Evolutionary conservation across 495 filamentous ascomycete genomes (phyloP).

Genomic region (Penicillium ucsense): DNA sequence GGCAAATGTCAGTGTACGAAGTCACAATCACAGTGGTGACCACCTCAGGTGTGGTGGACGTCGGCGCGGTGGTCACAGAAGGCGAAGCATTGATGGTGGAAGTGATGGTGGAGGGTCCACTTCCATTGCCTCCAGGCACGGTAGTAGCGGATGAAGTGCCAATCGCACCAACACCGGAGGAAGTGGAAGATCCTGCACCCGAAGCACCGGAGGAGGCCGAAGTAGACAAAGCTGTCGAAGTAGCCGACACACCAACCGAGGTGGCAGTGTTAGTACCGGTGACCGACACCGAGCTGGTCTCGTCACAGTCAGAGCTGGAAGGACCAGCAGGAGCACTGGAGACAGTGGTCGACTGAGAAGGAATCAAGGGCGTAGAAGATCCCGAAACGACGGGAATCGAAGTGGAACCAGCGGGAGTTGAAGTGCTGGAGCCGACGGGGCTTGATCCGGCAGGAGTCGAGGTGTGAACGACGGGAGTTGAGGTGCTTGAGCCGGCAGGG

Average conservation of each 20-base stretch:
- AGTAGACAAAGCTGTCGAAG: background rate
- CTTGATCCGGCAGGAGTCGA: background rate
- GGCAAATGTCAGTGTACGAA: constrained; percentile 34
- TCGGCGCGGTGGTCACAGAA: constrained; percentile 30
- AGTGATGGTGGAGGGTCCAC: constrained; percentile 3
- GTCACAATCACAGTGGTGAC: constrained; percentile 33
- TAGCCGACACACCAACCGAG: background rate
- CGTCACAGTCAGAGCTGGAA: background rate
- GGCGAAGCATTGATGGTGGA: constrained; percentile 34
- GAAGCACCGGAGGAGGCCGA: background rate
- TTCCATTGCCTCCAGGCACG: constrained; percentile 3
- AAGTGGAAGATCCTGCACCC: background rate
- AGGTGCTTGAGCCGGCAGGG: too few relatives aligned
- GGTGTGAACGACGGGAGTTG: background rate
- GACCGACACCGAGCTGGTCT: background rate
- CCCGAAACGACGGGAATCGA: background rate
- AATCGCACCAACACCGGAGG: background rate
- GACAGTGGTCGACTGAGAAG: background rate
- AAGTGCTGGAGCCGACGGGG: background rate
- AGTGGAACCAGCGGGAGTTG: background rate
- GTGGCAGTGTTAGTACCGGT: background rate
- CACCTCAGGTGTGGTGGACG: constrained; percentile 13
- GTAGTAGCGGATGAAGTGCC: background rate
- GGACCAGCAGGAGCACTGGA: background rate
- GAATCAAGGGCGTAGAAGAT: background rate